Evolutionary conservation across 2,329 filamentous ascomycete genomes (phyloP).

Genomic region (Tolypocladium sp.): DNA sequence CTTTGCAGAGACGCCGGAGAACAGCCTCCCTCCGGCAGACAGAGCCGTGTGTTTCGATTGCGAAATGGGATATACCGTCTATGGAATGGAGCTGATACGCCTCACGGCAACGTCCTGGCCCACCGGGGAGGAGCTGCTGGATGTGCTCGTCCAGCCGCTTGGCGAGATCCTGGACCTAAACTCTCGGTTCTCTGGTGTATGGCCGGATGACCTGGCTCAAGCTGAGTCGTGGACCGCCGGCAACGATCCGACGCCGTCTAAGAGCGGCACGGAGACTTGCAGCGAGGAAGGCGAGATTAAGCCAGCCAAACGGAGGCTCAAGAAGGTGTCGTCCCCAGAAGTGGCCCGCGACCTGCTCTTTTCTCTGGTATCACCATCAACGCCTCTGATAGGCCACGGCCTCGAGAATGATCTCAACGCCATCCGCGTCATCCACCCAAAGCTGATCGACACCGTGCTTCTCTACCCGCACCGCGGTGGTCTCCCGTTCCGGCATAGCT

Average conservation of each 20-base stretch:
- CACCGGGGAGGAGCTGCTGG: constrained; percentile 61
- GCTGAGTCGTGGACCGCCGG: constrained; percentile 47
- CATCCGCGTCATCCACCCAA: constrained; percentile 74
- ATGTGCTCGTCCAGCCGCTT: constrained; percentile 74
- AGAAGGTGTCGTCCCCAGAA: constrained; percentile 66
- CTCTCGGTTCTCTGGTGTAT: constrained; percentile 83
- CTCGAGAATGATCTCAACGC: constrained; percentile 93
- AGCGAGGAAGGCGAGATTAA: constrained; percentile 18
- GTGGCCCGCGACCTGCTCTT: constrained; percentile 72
- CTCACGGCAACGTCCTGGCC: constrained; percentile 88
- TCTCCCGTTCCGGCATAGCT: constrained; percentile 65
- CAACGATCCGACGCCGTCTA: constrained; percentile 12
- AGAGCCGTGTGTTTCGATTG: constrained; percentile 83
- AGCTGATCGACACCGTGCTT: constrained; percentile 75
- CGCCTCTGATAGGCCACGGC: constrained; percentile 83
- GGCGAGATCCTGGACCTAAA: constrained; percentile 87
- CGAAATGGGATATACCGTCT: constrained; percentile 92
- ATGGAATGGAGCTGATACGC: constrained; percentile 82
- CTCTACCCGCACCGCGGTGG: constrained; percentile 73
- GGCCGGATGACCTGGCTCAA: constrained; percentile 62
- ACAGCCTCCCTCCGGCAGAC: constrained; percentile 37
- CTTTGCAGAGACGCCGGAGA: constrained; percentile 69
- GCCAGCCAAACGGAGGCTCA: constrained; percentile 37
- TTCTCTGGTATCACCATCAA: constrained; percentile 62
- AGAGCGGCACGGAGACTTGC: constrained; percentile 13